Percentiles rank a stretch among this genome's conserved stretches.
These are phyloP conservation scores for Daldinia sp. DNA, from an alignment of 2,329 filamentous ascomycete genomes.

Conservation along the genomic window DNA sequence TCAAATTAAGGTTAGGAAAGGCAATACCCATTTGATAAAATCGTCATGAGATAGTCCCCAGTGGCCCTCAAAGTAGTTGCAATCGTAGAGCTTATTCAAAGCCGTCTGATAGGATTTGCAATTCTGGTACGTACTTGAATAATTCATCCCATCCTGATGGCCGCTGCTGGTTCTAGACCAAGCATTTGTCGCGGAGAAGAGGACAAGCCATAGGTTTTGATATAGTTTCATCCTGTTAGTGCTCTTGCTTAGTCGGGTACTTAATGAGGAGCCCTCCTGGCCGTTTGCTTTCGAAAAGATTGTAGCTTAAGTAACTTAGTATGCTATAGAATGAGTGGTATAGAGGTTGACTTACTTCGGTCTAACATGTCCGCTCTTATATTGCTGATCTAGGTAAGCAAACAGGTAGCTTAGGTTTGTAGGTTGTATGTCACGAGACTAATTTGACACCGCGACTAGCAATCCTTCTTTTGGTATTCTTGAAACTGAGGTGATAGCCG, in stretches of 20 bases:
- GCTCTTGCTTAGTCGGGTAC: background rate
- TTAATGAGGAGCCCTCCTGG: background rate
- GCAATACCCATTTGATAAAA: conserved; percentile 3
- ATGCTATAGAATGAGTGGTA: background rate
- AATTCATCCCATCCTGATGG: background rate
- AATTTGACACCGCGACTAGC: background rate
- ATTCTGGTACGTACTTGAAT: background rate
- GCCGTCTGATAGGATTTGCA: background rate
- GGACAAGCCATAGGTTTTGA: background rate
- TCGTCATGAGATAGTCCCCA: conserved; percentile 1
- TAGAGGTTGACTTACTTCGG: background rate
- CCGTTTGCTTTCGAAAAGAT: background rate
- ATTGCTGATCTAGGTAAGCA: background rate
- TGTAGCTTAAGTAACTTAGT: background rate
- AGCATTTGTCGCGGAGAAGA: background rate
- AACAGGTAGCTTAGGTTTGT: background rate
- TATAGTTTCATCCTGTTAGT: background rate
- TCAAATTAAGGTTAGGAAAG: background rate
- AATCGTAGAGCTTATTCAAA: background rate
- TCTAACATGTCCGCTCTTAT: background rate
- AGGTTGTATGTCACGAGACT: background rate
- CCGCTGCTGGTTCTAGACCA: background rate
- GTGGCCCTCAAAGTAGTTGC: background rate
- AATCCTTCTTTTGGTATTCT: background rate
- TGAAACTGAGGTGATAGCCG: background rate